Base-by-base conservation (phyloP, 371 early-diverging fungal species). In the Actinomucor elegans region DNA sequence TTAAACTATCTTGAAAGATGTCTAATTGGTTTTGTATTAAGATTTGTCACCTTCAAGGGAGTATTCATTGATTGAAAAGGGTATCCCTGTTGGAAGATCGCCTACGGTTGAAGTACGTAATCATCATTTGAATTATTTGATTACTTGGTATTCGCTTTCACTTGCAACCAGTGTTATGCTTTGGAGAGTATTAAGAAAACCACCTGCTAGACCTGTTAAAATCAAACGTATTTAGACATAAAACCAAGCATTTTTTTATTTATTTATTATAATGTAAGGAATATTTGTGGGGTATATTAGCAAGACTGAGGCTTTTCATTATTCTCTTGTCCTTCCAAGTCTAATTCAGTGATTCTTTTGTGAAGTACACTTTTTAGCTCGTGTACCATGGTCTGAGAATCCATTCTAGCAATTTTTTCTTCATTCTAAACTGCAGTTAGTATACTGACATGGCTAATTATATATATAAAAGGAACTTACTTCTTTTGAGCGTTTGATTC, bases 131-230 rank as follows among this genome's bases (percentile, higher is more conserved):
- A 85, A 89, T 64, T 96, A 96, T 48, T 81, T 91, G 35, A 72
- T 94, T 28, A 94, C 94, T 9, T 96, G 96, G 96, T 91, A 83
- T 50, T 73, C 84, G 14, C 75, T 89, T 17, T 84, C 88, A 15
- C 66, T 77, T 15, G 82, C 86, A 7, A 90, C 91, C 9, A 67
- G 81, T 8, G 73, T 71, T 9, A 90, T 90, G 89, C 71, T 84
- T 10, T 80, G 81, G 67, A 71, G 73, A 26, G 50, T 87, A 37
- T 61, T 85, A 15, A 61, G 65, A 52, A 64, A 59, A 21, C 77
- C 77, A 40, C 60, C 66, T 27, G 59, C 58, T 33, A 54, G 69
- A 33, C 77, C 77, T 8, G 49, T 58, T 11, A 69, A 69, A 45
- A 58, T 66, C 27, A 72, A 67, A 26, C 54, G 67, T 27, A 12